These are phyloP conservation scores for Melaleuca quinquenervia DNA, from an alignment of 345 rosid genomes.

Conservation along the genomic window DNA sequence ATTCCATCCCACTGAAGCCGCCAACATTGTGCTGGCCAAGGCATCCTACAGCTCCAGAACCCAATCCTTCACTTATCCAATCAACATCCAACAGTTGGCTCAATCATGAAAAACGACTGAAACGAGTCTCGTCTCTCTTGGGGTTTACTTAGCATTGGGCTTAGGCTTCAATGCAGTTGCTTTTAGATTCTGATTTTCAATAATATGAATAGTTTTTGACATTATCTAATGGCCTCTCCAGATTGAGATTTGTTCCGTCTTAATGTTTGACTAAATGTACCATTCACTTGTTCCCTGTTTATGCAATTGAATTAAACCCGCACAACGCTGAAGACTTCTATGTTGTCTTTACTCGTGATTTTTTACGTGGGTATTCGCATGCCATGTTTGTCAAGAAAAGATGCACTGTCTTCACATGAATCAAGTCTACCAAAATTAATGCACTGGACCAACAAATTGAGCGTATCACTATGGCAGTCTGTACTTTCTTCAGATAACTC, in stretches of 20 bases:
- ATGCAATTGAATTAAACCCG: not conserved
- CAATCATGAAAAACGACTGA: constrained; percentile 2
- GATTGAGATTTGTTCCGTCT: not conserved
- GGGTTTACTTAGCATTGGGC: not conserved
- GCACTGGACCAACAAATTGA: not conserved
- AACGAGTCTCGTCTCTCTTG: not conserved
- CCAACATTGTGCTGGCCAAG: constrained; percentile 50
- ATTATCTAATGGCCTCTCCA: not conserved
- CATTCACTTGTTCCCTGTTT: not conserved
- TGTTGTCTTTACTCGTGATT: not conserved
- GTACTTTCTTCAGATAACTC: not conserved
- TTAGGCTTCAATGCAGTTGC: not conserved
- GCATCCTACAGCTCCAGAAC: constrained; percentile 27
- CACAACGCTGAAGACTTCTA: not conserved
- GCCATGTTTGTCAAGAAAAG: not conserved
- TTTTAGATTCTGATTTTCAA: not conserved
- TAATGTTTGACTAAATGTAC: not conserved
- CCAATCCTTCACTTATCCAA: constrained; percentile 49
- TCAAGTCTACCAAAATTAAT: not conserved
- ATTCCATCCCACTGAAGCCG: constrained; percentile 77
- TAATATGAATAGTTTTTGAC: not conserved
- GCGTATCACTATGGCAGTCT: not conserved
- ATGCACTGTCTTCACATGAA: not conserved
- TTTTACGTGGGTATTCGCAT: not conserved
- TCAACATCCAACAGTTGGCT: constrained; percentile 62